Conservation (phyloP, 768 basidiomycete species). For the Macrolepiota dolichaula region DNA sequence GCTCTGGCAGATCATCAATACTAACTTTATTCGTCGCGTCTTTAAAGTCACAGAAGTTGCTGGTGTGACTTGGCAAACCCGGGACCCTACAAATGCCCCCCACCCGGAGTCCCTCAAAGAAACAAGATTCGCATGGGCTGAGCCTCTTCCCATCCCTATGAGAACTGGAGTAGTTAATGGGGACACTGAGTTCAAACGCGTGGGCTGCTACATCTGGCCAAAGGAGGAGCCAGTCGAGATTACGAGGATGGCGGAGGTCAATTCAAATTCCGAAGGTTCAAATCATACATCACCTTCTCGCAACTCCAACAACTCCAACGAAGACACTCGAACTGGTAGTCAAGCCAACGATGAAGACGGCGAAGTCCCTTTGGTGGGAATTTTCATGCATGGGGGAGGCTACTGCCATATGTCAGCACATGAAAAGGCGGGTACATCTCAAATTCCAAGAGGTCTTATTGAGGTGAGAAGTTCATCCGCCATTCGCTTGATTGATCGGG, state of each 20-base stretch:
- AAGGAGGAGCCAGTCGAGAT: slow-evolving; percentile 19
- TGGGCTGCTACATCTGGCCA: slow-evolving; percentile 50
- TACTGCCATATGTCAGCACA: slow-evolving; percentile 59
- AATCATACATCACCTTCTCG: not conserved
- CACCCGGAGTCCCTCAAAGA: slow-evolving; percentile 29
- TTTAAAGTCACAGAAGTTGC: slow-evolving; percentile 54
- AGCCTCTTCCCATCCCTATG: slow-evolving; percentile 34
- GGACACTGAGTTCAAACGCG: slow-evolving; percentile 34
- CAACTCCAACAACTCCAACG: too few species aligned
- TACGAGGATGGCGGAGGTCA: slow-evolving; percentile 4
- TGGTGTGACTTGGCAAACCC: slow-evolving; percentile 52
- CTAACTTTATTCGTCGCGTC: slow-evolving; percentile 50
- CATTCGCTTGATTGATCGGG: not conserved
- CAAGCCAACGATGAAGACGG: slow-evolving; percentile 11
- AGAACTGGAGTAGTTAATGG: slow-evolving; percentile 41
- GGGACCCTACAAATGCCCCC: slow-evolving; percentile 35
- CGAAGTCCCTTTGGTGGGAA: slow-evolving; percentile 35
- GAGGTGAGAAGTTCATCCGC: slow-evolving; percentile 25
- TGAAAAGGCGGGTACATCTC: slow-evolving; percentile 42
- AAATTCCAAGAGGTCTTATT: slow-evolving; percentile 44
- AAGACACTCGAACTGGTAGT: slow-evolving; percentile 15
- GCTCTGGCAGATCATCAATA: slow-evolving; percentile 44
- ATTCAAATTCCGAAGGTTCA: not conserved
- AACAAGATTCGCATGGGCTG: slow-evolving; percentile 48
- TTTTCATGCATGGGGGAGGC: slow-evolving; percentile 54